Base-by-base conservation (phyloP, 2,329 filamentous ascomycete species). In the Zymoseptoria tritici region DNA sequence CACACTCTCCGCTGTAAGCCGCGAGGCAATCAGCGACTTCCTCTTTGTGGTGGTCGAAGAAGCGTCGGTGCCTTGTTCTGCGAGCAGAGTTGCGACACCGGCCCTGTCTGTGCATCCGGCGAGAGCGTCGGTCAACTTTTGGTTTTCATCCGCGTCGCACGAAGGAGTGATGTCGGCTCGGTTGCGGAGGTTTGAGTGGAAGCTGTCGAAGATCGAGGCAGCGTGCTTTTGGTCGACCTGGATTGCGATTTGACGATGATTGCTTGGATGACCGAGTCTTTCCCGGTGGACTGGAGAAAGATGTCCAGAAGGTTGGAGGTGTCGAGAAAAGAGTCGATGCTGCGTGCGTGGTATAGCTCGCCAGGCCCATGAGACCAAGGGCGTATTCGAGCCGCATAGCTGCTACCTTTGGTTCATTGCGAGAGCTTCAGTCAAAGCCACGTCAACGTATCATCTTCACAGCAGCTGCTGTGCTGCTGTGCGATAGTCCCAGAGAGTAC, bases 281-380 rank as follows among this genome's bases (percentile, higher is more conserved):
- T 42, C 11, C 36, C 36, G 4, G 36, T 42, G 9, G 36, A 42
- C 36, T 42, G 11, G 11, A 42, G 36, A 42, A 9, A 42, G 36
- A 42, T 16, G 36, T 42, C 36, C 36, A 42, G 36, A 42, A 42
- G 11, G 36, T 42, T 42, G 36, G 36, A 42, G 36, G 36, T 42
- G 36, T 42, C 36, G 36, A 42, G 36, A 42, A 26, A 26, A n/a
- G n/a, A n/a, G n/a, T n/a, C n/a, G n/a, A n/a, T n/a, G 66, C 77
- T 62, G 59, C 36, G 13, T 46, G 13, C 13, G 16, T n/a, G 36
- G 13, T n/a, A 46, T 46, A n/a, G 36, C 36, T 46, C 36, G 16
- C 16, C 13, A 46, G 16, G 13, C 36, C 5, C 36, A 46, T 16
- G 36, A 46, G 16, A 6, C 36, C 13, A 46, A 46, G 36, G 36